Evolutionary conservation across 2,329 filamentous ascomycete species (phyloP).

Genomic region (Didymella segeticola): DNA sequence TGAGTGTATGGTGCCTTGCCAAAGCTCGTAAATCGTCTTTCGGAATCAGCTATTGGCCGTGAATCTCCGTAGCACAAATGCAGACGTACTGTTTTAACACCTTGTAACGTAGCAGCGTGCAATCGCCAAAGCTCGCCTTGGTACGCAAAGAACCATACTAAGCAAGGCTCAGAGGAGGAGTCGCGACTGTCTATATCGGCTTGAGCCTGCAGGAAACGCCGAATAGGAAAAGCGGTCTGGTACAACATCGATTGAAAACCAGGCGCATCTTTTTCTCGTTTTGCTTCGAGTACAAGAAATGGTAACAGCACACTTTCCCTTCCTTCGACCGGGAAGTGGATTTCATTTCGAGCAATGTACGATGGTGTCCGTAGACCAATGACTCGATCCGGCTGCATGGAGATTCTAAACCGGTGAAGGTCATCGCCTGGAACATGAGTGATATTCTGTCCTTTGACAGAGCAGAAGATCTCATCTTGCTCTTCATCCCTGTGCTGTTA

Average conservation of each 20-base stretch:
- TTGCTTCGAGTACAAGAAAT: not conserved
- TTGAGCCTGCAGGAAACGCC: constrained; percentile 18
- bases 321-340: not conserved
- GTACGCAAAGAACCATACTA: constrained; percentile 30
- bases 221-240: not conserved
- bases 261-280: not conserved
- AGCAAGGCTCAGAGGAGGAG: constrained; percentile 10
- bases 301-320: not conserved
- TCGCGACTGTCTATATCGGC: constrained; percentile 2
- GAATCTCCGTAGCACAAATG: not conserved
- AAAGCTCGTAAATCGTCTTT: constrained; percentile 26
- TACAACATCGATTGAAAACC: not conserved
- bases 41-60: constrained; percentile 1
- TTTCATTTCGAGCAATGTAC: not conserved
- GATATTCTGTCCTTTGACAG: not conserved
- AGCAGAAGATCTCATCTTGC: not conserved
- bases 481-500: not conserved
- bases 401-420: not conserved
- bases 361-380: not conserved
- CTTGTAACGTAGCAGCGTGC: constrained; percentile 11
- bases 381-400: not conserved
- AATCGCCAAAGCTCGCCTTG: constrained; percentile 27
- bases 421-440: not conserved
- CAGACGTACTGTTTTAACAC: constrained; percentile 4
- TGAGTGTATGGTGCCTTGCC: constrained; percentile 26